phyloP scores from a whole-genome alignment of 441 rosid genomes.

The Isatis lusitanica region DNA sequence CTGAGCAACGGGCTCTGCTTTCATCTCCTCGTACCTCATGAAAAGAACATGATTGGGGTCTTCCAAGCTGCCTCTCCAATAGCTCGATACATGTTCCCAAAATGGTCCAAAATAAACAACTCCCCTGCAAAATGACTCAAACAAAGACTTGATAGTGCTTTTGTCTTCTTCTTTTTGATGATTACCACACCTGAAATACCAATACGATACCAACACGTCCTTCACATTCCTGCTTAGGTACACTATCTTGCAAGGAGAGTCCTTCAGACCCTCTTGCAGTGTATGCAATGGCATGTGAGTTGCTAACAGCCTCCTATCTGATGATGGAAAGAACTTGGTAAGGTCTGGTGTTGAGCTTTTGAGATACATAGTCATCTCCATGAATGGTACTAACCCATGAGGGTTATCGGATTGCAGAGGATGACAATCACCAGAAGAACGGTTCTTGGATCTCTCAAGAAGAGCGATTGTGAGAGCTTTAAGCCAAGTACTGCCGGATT shows the following conservation, averaged over 20 bases:
- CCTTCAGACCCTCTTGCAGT: slow-evolving; percentile 37
- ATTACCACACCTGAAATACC: slow-evolving; percentile 39
- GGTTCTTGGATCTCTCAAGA: slow-evolving; percentile 27
- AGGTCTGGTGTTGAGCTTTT: slow-evolving; percentile 37
- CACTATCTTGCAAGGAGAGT: slow-evolving; percentile 49
- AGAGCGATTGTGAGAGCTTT: slow-evolving; percentile 51
- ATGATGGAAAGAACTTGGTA: slow-evolving; percentile 10
- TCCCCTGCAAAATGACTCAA: slow-evolving; percentile 31
- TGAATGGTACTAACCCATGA: slow-evolving; percentile 40
- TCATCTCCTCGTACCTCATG: slow-evolving; percentile 35
- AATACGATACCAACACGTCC: slow-evolving; percentile 58
- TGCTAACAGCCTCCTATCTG: slow-evolving; percentile 45
- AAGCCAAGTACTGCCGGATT: slow-evolving; percentile 67
- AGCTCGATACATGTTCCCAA: slow-evolving; percentile 41
- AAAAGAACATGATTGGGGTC: slow-evolving; percentile 11
- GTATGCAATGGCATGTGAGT: slow-evolving; percentile 50
- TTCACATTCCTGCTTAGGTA: slow-evolving; percentile 60
- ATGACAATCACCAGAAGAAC: slow-evolving; percentile 27
- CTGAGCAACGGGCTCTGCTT: slow-evolving; percentile 3
- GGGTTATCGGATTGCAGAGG: slow-evolving; percentile 41
- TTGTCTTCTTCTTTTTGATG: background rate
- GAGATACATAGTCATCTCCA: slow-evolving; percentile 30
- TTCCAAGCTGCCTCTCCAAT: slow-evolving; percentile 35
- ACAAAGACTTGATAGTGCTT: background rate
- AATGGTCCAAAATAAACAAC: slow-evolving; percentile 14